A percentile compares a stretch with the other conserved stretches of the same genome.
phyloP scores from a whole-genome alignment of 148 eudicot genomes.

The Rhododendron williamsianum region DNA sequence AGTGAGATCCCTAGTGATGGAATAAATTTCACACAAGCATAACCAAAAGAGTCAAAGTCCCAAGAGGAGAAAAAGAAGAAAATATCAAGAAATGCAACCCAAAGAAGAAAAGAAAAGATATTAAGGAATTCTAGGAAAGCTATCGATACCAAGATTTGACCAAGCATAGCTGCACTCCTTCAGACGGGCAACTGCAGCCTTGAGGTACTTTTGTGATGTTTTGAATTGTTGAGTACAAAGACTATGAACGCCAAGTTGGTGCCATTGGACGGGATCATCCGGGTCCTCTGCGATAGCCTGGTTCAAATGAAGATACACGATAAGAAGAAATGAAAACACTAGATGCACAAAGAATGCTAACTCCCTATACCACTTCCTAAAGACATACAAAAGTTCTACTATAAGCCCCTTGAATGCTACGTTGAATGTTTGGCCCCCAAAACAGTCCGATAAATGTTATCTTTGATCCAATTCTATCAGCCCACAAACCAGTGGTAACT shows the following conservation, averaged over 20 bases:
- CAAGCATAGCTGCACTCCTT: slow-evolving; percentile 79
- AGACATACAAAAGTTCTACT: not conserved
- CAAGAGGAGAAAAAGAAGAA: not conserved
- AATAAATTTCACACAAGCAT: not conserved
- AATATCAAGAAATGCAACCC: not conserved
- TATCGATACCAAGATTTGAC: slow-evolving; percentile 82
- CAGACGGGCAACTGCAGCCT: slow-evolving; percentile 78
- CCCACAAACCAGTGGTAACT: not conserved
- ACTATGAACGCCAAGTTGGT: slow-evolving; percentile 91
- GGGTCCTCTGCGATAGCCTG: slow-evolving; percentile 94
- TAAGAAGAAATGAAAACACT: slow-evolving; percentile 1
- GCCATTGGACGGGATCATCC: slow-evolving; percentile 88
- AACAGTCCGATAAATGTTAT: not conserved
- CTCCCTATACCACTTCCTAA: not conserved
- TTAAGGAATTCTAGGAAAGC: not conserved
- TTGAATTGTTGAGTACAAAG: slow-evolving; percentile 75
- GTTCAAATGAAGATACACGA: slow-evolving; percentile 8
- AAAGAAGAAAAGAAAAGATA: not conserved
- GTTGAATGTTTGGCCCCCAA: not conserved
- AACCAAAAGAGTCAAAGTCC: not conserved
- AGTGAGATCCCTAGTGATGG: slow-evolving; percentile 58
- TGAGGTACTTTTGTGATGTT: slow-evolving; percentile 74
- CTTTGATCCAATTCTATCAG: not conserved
- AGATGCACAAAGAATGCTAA: not conserved
- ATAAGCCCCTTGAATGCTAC: not conserved